Conservation (phyloP, 2,329 filamentous ascomycete species). For the Didymella exigua region DNA sequence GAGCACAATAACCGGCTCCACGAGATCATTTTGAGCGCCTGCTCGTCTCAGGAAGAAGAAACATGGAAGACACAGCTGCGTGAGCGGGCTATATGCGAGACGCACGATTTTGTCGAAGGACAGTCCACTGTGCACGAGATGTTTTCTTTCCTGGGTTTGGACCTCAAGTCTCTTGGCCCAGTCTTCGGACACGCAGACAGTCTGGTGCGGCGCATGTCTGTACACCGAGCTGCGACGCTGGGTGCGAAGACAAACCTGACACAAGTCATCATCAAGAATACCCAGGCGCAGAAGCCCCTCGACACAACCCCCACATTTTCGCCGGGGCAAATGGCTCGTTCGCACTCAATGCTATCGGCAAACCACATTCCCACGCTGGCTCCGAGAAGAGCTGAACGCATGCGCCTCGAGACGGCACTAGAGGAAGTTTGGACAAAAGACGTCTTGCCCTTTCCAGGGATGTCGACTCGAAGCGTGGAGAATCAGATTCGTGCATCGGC, state of each 20-base stretch:
- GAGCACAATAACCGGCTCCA: conserved; percentile 76
- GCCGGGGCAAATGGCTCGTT: conserved; percentile 70
- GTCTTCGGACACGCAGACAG: conserved; percentile 74
- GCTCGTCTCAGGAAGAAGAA: conserved; percentile 76
- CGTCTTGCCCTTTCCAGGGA: conserved; percentile 79
- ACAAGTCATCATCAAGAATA: conserved; percentile 87
- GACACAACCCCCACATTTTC: conserved; percentile 52
- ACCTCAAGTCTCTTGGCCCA: conserved; percentile 75
- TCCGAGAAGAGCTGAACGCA: conserved; percentile 75
- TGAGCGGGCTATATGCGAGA: conserved; percentile 57
- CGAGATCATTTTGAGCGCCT: conserved; percentile 86
- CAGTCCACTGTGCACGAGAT: conserved; percentile 56
- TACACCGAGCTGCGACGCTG: conserved; percentile 78
- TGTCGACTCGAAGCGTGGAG: conserved; percentile 70
- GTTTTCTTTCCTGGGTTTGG: conserved; percentile 69
- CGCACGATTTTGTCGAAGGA: conserved; percentile 57
- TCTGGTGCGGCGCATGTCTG: conserved; percentile 71
- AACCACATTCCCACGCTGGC: conserved; percentile 71
- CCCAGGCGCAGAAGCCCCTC: conserved; percentile 68
- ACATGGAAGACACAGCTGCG: conserved; percentile 77
- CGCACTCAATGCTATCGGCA: conserved; percentile 77
- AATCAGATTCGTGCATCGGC: conserved; percentile 78
- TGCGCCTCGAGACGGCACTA: conserved; percentile 74
- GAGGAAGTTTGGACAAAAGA: conserved; percentile 85
- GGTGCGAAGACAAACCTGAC: conserved; percentile 70